phyloP scores from a whole-genome alignment of 2,329 filamentous ascomycete species.

The Venturia oleaginea region DNA sequence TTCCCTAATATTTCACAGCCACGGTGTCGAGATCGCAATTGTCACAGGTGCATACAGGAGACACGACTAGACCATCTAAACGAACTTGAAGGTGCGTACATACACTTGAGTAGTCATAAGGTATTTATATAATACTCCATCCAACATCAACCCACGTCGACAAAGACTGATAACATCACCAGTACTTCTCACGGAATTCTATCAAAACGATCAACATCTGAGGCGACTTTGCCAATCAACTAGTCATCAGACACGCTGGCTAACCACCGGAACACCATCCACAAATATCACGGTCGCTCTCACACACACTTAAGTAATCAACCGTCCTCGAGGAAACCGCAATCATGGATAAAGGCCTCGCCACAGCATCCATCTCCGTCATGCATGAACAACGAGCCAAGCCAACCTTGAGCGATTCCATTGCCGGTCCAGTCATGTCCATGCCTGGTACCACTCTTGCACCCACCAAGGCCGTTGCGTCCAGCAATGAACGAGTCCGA shows the following conservation, averaged over 20 bases:
- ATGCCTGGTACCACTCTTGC: background rate
- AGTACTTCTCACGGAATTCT: background rate
- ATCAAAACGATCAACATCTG: background rate
- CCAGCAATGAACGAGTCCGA: slow-evolving; percentile 36
- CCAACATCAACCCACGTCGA: background rate
- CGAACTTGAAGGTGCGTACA: slow-evolving; percentile 10
- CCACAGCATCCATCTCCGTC: slow-evolving; percentile 21
- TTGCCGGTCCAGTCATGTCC: background rate
- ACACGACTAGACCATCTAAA: slow-evolving; percentile 40
- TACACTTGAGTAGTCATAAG: background rate
- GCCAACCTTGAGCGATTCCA: slow-evolving; percentile 13
- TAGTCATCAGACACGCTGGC: slow-evolving; percentile 31
- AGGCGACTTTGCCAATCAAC: background rate
- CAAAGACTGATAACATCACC: background rate
- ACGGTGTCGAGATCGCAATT: slow-evolving; percentile 49
- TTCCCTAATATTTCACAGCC: slow-evolving; percentile 19
- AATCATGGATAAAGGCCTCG: slow-evolving; percentile 37
- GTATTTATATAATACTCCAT: background rate
- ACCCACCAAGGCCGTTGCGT: background rate
- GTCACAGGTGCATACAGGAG: slow-evolving; percentile 47
- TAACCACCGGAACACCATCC: slow-evolving; percentile 25
- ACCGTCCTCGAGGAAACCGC: slow-evolving; percentile 27
- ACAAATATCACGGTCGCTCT: slow-evolving; percentile 39
- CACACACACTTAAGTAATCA: slow-evolving; percentile 36
- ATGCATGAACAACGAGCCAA: slow-evolving; percentile 19